A percentile compares a stretch with the other conserved stretches of the same genome.
Evolutionary conservation across 179 eudicot genomes (phyloP).

Genomic region (Corrigiola litoralis): DNA sequence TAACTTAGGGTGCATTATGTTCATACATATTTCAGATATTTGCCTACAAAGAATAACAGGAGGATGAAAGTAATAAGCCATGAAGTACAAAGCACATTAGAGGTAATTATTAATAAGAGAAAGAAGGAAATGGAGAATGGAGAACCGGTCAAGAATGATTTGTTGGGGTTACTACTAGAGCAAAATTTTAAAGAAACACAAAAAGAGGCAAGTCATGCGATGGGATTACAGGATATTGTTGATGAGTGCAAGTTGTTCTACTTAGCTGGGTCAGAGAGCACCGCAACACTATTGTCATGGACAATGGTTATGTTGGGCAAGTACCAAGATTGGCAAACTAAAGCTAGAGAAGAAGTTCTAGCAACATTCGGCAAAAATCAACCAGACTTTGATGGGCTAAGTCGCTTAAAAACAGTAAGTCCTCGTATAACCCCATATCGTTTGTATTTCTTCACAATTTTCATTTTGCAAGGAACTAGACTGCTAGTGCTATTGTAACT

Average conservation of each 20-base stretch:
- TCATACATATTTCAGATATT: slow-evolving; percentile 18
- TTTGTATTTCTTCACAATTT: too few relatives aligned
- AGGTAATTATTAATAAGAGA: slow-evolving; percentile 19
- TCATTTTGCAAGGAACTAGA: too few relatives aligned
- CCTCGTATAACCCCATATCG: too few relatives aligned
- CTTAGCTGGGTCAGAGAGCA: slow-evolving; percentile 29
- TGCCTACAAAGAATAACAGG: slow-evolving; percentile 37
- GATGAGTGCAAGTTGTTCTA: slow-evolving; percentile 40
- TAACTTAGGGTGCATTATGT: too few relatives aligned
- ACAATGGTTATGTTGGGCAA: slow-evolving; percentile 21
- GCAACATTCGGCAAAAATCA: slow-evolving; percentile 7
- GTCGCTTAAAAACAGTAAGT: slow-evolving; percentile 21
- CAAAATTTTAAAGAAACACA: slow-evolving; percentile 18
- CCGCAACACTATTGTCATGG: slow-evolving; percentile 27
- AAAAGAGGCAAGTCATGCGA: not conserved
- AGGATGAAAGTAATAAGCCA: slow-evolving; percentile 21
- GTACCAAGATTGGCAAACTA: slow-evolving; percentile 29
- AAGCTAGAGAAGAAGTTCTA: slow-evolving; percentile 28
- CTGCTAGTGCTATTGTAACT: too few relatives aligned
- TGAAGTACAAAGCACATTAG: slow-evolving; percentile 1
- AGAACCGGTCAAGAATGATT: slow-evolving; percentile 19
- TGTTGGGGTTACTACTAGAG: slow-evolving; percentile 25
- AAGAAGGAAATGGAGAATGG: slow-evolving; percentile 14
- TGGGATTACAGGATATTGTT: slow-evolving; percentile 22
- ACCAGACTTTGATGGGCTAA: slow-evolving; percentile 23